Conservation (phyloP, 1,284 basidiomycete genomes). For the Apiotrichum akiyoshidainum region DNA sequence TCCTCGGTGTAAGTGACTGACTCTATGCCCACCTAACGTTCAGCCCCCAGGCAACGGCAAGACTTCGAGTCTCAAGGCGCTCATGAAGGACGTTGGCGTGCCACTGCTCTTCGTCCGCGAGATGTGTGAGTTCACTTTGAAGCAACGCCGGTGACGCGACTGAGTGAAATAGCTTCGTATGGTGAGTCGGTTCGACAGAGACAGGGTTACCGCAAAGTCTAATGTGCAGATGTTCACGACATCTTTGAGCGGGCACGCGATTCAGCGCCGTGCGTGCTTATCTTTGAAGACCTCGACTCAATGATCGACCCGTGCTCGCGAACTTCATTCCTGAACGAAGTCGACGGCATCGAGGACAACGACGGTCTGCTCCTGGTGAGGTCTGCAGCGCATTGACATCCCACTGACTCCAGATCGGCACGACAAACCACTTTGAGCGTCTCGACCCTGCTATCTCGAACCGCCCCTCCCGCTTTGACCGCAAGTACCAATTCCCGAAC, state of each 20-base stretch:
- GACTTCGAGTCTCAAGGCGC: constrained; percentile 70
- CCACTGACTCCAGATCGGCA: constrained; percentile 56
- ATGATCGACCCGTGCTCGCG: constrained; percentile 70
- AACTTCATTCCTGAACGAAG: constrained; percentile 79
- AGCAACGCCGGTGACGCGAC: constrained; percentile 51
- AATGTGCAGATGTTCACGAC: constrained; percentile 19
- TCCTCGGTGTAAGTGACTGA: constrained; percentile 26
- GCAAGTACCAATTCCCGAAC: constrained; percentile 65
- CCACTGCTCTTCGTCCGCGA: constrained; percentile 64
- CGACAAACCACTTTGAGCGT: constrained; percentile 76
- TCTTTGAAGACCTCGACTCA: constrained; percentile 77
- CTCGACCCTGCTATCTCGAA: constrained; percentile 70
- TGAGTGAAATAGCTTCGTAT: constrained; percentile 29
- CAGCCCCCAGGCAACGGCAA: constrained; percentile 67
- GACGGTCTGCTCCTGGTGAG: constrained; percentile 64
- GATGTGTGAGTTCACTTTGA: too few relatives aligned
- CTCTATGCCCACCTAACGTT: neutral
- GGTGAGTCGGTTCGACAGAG: neutral
- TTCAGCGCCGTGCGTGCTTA: constrained; percentile 65
- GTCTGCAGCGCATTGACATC: too few relatives aligned
- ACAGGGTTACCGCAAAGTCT: neutral
- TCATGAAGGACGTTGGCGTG: constrained; percentile 49
- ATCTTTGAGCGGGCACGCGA: constrained; percentile 39
- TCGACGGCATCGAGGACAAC: constrained; percentile 60
- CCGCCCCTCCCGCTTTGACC: constrained; percentile 75